phyloP scores from a whole-genome alignment of 495 filamentous ascomycete genomes.

The Tuber indicum region DNA sequence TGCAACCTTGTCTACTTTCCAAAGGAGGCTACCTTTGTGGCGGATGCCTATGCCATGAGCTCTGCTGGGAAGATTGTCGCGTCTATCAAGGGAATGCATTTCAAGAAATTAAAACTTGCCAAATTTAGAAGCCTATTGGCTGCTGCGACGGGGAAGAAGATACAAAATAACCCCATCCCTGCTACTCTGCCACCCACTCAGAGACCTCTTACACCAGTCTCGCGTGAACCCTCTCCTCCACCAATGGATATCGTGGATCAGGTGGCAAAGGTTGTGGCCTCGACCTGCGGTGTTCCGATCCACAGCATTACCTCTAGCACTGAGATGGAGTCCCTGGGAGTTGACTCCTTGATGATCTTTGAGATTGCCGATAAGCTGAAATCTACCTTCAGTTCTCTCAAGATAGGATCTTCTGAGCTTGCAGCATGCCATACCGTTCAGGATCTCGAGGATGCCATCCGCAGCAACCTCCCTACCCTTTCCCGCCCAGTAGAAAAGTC shows the following conservation, averaged over 20 bases:
- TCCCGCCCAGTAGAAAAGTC: conserved; percentile 7
- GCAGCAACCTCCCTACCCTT: conserved; percentile 26
- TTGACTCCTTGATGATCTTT: conserved; percentile 58
- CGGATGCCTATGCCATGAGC: conserved; percentile 20
- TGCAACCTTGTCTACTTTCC: conserved; percentile 45
- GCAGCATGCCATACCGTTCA: conserved; percentile 51
- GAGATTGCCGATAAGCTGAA: conserved; percentile 53
- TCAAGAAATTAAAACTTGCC: conserved; percentile 32
- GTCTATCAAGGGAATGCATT: conserved; percentile 29
- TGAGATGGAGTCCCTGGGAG: conserved; percentile 53
- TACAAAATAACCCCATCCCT: neutral
- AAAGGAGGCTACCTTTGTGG: conserved; percentile 44
- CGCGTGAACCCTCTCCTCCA: conserved; percentile 10
- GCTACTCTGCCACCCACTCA: conserved; percentile 3
- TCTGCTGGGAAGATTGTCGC: conserved; percentile 29
- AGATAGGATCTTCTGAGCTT: conserved; percentile 50
- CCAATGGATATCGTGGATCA: conserved; percentile 19
- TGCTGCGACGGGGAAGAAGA: conserved; percentile 19
- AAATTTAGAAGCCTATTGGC: conserved; percentile 30
- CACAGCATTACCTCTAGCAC: conserved; percentile 57
- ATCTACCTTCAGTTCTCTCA: conserved; percentile 52
- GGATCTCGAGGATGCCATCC: conserved; percentile 41
- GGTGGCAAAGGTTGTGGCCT: conserved; percentile 51
- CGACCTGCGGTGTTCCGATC: conserved; percentile 61
- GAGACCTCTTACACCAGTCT: conserved; percentile 4